Evolutionary conservation across 768 basidiomycete genomes (phyloP), one percentile per base, ranked within the genome.

Genomic region (Mycena epipterygia): DNA sequence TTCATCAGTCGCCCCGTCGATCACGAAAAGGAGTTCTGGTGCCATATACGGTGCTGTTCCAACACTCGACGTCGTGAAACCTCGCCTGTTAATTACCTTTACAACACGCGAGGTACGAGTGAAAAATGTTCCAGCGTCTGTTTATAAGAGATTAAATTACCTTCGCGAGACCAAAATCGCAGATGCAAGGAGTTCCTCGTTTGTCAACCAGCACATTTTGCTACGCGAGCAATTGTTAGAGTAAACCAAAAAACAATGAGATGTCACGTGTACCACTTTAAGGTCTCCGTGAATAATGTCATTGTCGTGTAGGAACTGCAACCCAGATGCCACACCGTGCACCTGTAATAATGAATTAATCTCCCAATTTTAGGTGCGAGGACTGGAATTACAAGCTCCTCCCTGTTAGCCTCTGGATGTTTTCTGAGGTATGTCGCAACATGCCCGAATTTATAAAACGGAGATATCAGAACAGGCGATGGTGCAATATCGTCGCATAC

Each of bases 151-250:
- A n/a, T n/a, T n/a, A n/a, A n/a, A 67, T 39, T 33, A 72, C 58
- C 37, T 72, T 72, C 27, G 70, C 62, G 39, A 67, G 35, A 21
- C 70, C 70, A 46, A 72, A 72, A 46, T 72, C 70, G 56, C 70
- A 72, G 11, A 72, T 72, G 35, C 48, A 37, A 6, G 70, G 51
- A 0, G 21, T 3, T 7, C 70, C 70, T 3, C 44, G 48, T 42
- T 62, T 63, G 25, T 72, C 52, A 8, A 72, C 70, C 29, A 72
- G 27, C 27, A 72, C 59, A 39, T 72, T 72, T 56, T 72, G 64
- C 70, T 72, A 33, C 21, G 30, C 0, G 30, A n/a, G 27, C 19
- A 5, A 29, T 0, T 33, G 30, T 11, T 7, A 32, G 16, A 23
- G 9, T 23, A 4, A 57, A 29, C 29, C 27, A 27, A 32, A 12